Evolutionary conservation across 2,329 filamentous ascomycete species (phyloP), one percentile per base, ranked within the genome.

Genomic region (Fusarium sp.): DNA sequence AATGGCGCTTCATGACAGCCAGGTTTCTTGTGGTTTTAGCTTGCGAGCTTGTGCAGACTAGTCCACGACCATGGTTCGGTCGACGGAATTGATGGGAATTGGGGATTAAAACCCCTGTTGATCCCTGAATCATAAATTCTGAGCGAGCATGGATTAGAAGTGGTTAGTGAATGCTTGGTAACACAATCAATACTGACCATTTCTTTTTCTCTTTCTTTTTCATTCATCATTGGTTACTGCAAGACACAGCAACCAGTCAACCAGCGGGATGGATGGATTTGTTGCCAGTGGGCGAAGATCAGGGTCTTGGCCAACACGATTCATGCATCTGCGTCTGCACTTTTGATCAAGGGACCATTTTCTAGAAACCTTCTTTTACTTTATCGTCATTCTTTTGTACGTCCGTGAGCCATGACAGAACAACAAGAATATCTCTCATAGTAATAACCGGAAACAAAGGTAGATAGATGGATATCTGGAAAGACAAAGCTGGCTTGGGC

Each of bases 51-150:
- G 33, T 33, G 16, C 16, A 13, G 11, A 26, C 3, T 51, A 51
- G 47, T 40, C 34, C 10, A 15, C 31, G 59, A 47, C 37, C 31
- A 41, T 20, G 46, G 23, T 18, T 15, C 33, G 33, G 37, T 42
- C 44, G 36, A 42, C 23, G 45, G 44, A 23, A 16, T 57, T 31
- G 20, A 57, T 51, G 47, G 16, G 33, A 37, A 28, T 37, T 37
- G 20, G 26, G 33, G 49, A 46, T 41, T 33, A 30, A n/a, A 36
- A 64, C 67, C 67, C 67, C 63, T 68, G 67, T 37, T 54, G 63
- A 70, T 60, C 58, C 67, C 62, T 67, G 67, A 67, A 70, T 67
- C 52, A 53, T 44, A 45, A 54, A 52, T 45, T 31, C 28, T 45
- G 42, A 18, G 11, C 16, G 33, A 53, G 37, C 62, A 58, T 63